Base-by-base conservation (phyloP, 2,329 filamentous ascomycete genomes). In the Fusarium hainanense region DNA sequence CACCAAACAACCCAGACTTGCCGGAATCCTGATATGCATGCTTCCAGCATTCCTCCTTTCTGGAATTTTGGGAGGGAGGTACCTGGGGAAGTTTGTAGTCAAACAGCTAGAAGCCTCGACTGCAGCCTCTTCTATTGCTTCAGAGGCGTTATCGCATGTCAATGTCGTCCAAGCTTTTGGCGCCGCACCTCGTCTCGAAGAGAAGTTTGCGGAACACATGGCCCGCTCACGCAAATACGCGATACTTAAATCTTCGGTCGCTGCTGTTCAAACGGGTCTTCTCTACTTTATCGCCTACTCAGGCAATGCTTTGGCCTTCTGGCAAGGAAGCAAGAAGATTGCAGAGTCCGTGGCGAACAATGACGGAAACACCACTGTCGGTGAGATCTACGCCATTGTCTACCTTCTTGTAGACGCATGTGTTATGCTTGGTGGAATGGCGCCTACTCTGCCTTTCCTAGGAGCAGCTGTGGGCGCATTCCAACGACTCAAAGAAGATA, bases 201-300 rank as follows among this genome's bases (percentile, higher is more conserved):
- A 81, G 37, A 89, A 86, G 68, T 90, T 91, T 66, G 80, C 84
- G 2, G 42, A 52, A 7, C 64, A 71, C 37, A 66, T 71, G 60
- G 11, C 80, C 76, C 2, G 81, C 83, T 84, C 88, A 4, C 82
- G 83, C 46, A 80, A 78, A 8, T 82, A 84, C 14, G 88, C 84
- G 4, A 82, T 88, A 59, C 85, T 85, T 66, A 91, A 90, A 74
- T 84, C 86, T 1, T 76, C 83, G 2, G 82, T 84, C 2, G 82
- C 85, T 23, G 89, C 85, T 5, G 77, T 85, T 0, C 88, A 90
- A 74, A 82, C 87, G 5, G 89, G 89, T 8, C 75, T 87, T 18
- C 79, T 91, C 4, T 91, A 90, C 76, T 91, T 92, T 69, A 86
- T 92, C 66, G 87, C 88, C 5, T 91, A 90, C 68, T 85, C 87